phyloP scores from a whole-genome alignment of 2,329 filamentous ascomycete genomes.

The Colletotrichum cuscutae region DNA sequence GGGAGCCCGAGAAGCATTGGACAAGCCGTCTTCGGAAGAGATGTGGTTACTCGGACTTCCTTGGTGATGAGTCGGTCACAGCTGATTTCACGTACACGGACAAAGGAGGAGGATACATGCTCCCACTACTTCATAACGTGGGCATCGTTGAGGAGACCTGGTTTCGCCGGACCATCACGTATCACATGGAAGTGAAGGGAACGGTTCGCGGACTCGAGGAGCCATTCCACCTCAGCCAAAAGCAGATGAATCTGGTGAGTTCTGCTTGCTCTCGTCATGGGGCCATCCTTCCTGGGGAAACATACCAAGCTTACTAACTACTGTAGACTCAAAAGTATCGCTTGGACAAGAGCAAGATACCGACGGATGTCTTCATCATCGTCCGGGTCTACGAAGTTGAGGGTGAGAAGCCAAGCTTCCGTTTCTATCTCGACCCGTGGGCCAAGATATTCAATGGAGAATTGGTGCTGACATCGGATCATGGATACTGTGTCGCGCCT shows the following conservation, averaged over 20 bases:
- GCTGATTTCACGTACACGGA: neutral
- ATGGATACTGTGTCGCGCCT: neutral
- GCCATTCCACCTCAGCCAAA: neutral
- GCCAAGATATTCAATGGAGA: neutral
- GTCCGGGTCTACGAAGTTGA: neutral
- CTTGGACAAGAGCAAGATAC: neutral
- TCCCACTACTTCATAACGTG: neutral
- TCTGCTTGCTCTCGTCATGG: neutral
- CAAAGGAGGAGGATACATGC: neutral
- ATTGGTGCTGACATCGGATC: neutral
- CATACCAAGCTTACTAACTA: neutral
- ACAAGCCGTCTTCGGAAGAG: neutral
- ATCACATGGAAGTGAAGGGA: slow-evolving; percentile 1
- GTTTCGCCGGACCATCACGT: neutral
- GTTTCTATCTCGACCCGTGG: neutral
- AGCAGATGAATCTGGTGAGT: neutral
- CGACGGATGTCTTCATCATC: neutral
- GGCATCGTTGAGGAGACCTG: too few relatives aligned
- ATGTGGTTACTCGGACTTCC: neutral
- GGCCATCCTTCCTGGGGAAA: too few relatives aligned
- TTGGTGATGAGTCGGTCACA: neutral
- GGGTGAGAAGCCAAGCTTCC: neutral
- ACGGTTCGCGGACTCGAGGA: neutral
- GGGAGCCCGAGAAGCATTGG: neutral
- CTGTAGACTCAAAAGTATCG: neutral